Conservation (phyloP, 768 basidiomycete genomes). For the Coprinopsis sp. region DNA sequence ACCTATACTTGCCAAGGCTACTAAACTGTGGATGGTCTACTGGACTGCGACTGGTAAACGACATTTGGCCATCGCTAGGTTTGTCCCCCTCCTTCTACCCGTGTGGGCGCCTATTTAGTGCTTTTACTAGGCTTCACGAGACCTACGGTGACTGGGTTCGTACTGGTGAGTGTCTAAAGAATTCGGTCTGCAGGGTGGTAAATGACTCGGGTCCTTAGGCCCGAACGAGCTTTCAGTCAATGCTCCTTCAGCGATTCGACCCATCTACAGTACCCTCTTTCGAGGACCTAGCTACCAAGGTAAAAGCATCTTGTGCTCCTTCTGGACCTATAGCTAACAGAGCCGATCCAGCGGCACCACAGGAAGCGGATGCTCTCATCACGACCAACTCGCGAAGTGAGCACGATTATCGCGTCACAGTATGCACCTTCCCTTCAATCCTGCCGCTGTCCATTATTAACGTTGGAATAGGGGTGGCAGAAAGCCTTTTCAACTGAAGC, state of each 20-base stretch:
- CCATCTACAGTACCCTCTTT: constrained; percentile 25
- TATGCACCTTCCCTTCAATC: constrained; percentile 3
- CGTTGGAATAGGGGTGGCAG: constrained; percentile 23
- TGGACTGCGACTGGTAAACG: constrained; percentile 16
- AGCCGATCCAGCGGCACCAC: constrained; percentile 2
- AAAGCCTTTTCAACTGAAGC: constrained; percentile 24
- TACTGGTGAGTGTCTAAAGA: constrained; percentile 19
- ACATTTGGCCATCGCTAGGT: constrained; percentile 10
- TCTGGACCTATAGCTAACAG: not conserved
- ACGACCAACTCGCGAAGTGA: constrained; percentile 15
- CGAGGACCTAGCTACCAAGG: constrained; percentile 21
- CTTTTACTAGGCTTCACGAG: constrained; percentile 21
- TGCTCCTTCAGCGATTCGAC: constrained; percentile 17
- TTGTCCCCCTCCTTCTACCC: constrained; percentile 1
- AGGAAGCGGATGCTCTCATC: constrained; percentile 19
- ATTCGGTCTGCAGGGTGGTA: not conserved
- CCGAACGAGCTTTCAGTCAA: constrained; percentile 34
- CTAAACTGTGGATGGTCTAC: constrained; percentile 27
- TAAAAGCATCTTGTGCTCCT: not conserved
- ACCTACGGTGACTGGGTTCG: constrained; percentile 29
- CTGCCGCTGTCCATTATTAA: not conserved
- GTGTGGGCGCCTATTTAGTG: constrained; percentile 4
- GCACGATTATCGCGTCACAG: constrained; percentile 11
- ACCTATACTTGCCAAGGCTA: constrained; percentile 24
- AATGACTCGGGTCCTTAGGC: constrained; percentile 17